A percentile compares a stretch with the other conserved stretches of the same genome.
These are phyloP conservation scores for Haplosporangium sp. DNA, from an alignment of 371 early-diverging fungal genomes.

Conservation along the genomic window DNA sequence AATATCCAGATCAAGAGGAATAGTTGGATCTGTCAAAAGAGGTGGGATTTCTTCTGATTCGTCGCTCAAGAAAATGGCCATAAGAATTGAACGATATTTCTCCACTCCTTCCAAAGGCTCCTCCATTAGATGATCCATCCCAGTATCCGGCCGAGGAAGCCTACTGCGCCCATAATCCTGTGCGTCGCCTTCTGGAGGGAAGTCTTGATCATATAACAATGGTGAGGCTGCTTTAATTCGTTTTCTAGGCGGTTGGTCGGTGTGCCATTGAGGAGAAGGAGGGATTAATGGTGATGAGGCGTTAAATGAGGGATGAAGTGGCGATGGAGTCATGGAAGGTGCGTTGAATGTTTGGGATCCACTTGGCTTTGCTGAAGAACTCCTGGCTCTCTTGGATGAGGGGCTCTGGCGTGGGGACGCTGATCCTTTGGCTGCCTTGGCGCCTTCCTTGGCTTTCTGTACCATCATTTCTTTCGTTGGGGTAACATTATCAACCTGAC, in stretches of 20 bases:
- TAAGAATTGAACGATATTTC: slow-evolving; percentile 70
- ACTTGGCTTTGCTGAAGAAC: slow-evolving; percentile 27
- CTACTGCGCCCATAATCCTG: background rate
- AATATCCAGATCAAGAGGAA: slow-evolving; percentile 67
- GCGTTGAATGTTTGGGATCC: slow-evolving; percentile 15
- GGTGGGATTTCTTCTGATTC: slow-evolving; percentile 68
- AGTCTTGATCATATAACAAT: slow-evolving; percentile 11
- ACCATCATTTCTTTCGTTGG: slow-evolving; percentile 54
- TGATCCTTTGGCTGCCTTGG: slow-evolving; percentile 22
- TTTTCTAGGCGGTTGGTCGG: slow-evolving; percentile 40
- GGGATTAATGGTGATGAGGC: slow-evolving; percentile 42
- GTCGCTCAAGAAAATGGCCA: slow-evolving; percentile 81
- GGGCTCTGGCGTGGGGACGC: slow-evolving; percentile 40
- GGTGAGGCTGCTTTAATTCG: slow-evolving; percentile 19
- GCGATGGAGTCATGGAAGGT: slow-evolving; percentile 49
- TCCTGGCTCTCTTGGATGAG: slow-evolving; percentile 21
- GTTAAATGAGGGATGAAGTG: slow-evolving; percentile 49
- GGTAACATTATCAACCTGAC: slow-evolving; percentile 32
- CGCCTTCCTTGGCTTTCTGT: slow-evolving; percentile 24
- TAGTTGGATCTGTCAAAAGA: slow-evolving; percentile 61
- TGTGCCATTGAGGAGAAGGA: slow-evolving; percentile 42
- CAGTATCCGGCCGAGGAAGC: background rate
- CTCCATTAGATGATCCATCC: slow-evolving; percentile 27
- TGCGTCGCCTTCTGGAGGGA: background rate
- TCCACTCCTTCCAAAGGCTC: slow-evolving; percentile 55